These are phyloP conservation scores for Saccharomycopsis fermentans DNA, from an alignment of 805 yeast species.

Conservation along the genomic window DNA sequence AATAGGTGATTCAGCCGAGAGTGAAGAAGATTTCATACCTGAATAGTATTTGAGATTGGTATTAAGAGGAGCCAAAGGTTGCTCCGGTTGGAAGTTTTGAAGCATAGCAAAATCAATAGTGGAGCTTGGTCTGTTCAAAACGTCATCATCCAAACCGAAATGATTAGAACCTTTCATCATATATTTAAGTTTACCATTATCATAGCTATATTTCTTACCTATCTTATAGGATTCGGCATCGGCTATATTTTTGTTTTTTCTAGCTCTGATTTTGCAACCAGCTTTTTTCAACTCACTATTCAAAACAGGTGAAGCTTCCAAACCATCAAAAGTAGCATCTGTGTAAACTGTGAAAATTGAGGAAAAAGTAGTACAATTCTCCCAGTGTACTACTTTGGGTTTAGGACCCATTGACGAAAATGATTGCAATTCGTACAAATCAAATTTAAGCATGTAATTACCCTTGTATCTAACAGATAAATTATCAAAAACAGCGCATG, in stretches of 20 bases:
- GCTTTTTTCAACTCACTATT: conserved; percentile 16
- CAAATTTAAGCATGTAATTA: conserved; percentile 15
- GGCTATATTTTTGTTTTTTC: conserved; percentile 10
- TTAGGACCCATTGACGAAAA: conserved; percentile 1
- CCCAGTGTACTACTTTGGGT: conserved; percentile 15
- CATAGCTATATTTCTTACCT: conserved; percentile 9
- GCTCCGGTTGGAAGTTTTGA: conserved; percentile 6
- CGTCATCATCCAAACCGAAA: conserved; percentile 12
- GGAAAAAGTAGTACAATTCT: conserved; percentile 5
- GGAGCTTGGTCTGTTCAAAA: conserved; percentile 16
- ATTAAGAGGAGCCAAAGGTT: background rate
- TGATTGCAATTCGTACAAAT: conserved; percentile 16
- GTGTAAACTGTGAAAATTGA: conserved; percentile 17
- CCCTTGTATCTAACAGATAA: conserved; percentile 18
- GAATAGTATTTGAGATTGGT: background rate
- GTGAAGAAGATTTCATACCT: background rate
- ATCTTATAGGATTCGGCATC: conserved; percentile 11
- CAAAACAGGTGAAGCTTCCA: conserved; percentile 17
- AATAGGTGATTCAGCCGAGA: conserved; percentile 1
- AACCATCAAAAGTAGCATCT: conserved; percentile 18
- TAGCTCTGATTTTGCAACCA: conserved; percentile 18
- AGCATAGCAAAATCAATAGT: conserved; percentile 15
- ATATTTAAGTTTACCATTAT: conserved; percentile 8
- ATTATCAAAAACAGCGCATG: conserved; percentile 18
- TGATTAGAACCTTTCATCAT: conserved; percentile 11